Percentiles rank a stretch among this genome's conserved stretches.
Evolutionary conservation across 2,329 filamentous ascomycete genomes (phyloP).

Genomic region (Fusarium avenaceum): DNA sequence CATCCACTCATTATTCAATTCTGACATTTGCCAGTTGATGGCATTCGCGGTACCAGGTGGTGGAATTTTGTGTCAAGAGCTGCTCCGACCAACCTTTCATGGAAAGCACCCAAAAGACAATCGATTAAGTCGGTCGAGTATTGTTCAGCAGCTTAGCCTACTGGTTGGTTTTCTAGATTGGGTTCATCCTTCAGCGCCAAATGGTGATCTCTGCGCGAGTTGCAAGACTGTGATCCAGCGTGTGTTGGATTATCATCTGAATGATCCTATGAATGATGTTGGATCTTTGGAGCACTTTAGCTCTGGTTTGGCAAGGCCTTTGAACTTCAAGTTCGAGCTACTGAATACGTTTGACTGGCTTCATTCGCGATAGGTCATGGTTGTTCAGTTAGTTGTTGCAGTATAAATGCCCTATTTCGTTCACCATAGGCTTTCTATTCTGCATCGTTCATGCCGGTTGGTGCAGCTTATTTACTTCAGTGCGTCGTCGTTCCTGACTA

Average conservation of each 20-base stretch:
- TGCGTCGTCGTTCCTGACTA: too few species aligned
- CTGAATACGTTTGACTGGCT: conserved; percentile 26
- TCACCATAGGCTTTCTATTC: too few species aligned
- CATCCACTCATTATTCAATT: rapidly evolving
- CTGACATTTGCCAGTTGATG: conserved; percentile 5
- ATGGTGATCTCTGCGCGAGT: conserved; percentile 5
- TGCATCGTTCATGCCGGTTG: too few species aligned
- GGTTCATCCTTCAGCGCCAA: conserved; percentile 23
- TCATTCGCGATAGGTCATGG: background rate
- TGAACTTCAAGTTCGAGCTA: conserved; percentile 22
- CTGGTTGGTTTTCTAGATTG: conserved; percentile 20
- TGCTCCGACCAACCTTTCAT: conserved; percentile 4
- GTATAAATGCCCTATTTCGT: too few species aligned
- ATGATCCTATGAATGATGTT: background rate
- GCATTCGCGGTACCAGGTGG: conserved; percentile 9
- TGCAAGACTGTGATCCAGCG: conserved; percentile 26
- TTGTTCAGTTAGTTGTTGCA: too few species aligned
- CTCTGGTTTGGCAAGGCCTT: background rate
- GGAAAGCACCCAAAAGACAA: conserved; percentile 10
- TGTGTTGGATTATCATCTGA: conserved; percentile 15
- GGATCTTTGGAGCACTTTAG: conserved; percentile 16
- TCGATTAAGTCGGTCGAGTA: conserved; percentile 5
- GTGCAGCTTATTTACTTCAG: too few species aligned
- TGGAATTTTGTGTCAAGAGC: conserved; percentile 5
- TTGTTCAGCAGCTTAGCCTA: conserved; percentile 8